Base-by-base conservation (phyloP, 192 early-diverging fungal genomes). In the Podila epicladia region DNA sequence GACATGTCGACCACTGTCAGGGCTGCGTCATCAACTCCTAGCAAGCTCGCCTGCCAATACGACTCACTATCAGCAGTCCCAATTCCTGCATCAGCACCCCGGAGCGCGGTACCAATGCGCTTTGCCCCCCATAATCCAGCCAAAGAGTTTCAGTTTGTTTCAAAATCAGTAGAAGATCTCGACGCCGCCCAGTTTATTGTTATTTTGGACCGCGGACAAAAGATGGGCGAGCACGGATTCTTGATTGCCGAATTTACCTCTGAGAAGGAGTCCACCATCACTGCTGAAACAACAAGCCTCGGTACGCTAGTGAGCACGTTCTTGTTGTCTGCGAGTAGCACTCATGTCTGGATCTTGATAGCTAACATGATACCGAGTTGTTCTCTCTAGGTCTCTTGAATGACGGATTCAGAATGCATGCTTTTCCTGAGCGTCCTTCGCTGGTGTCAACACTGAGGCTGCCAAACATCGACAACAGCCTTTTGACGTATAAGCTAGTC, bases 401-500 rank as follows among this genome's bases (percentile, higher is more conserved):
- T 26, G 48, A 85, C 62, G 84, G 84, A 4, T 72, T 82, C 32
- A 64, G 82, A 28, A 19, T 85, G 37, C 72, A 82, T 64, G 75
- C 64, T n/a, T 77, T 85, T 41, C 78, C 84, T 4, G 80, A 79
- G 45, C 32, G 70, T 9, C 48, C 74, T 15, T 66, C 83, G 13
- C 62, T 90, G 22, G 71, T 88, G 4, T 87, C 89, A 4, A 74
- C 75, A 50, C 66, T 90, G 29, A 83, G 71, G 48, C 73, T 90
- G 22, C 87, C 89, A 15, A 75, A 82, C 26, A 85, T 90, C 57
- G 85, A 88, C 65, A 90, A 82, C 57, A 82, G 85, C 19, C 70
- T 90, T 48, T 65, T 90, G 24, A 85, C 87, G 0, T 90, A 89
- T 65, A 85, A 85, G 37, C 72, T 90, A 2, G 71, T 65, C 24